phyloP scores from a whole-genome alignment of 2,329 filamentous ascomycete genomes.

The Aspergillus sp. region DNA sequence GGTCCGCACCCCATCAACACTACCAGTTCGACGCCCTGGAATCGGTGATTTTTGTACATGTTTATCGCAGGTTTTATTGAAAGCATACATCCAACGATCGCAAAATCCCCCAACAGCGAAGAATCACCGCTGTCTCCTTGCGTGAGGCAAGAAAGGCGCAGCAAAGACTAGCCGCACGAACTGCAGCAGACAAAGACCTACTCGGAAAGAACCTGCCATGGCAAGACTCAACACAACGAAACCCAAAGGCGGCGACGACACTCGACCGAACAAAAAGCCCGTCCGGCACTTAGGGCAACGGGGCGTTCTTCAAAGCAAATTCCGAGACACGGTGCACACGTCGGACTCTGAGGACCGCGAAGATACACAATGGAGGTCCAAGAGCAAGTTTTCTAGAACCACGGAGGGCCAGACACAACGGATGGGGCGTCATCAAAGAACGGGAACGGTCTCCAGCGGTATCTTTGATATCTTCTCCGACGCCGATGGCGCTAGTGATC shows the following conservation, averaged over 20 bases:
- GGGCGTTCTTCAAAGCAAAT: not conserved
- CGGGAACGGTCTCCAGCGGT: conserved; percentile 16
- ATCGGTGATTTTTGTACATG: not conserved
- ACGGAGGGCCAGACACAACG: conserved; percentile 10
- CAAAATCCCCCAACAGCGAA: not conserved
- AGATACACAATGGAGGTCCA: conserved; percentile 13
- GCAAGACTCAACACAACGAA: conserved; percentile 28
- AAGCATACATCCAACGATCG: not conserved
- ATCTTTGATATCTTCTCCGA: conserved; percentile 35
- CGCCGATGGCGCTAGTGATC: conserved; percentile 19
- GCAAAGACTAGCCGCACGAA: not conserved
- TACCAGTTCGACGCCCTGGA: not conserved
- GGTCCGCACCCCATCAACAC: not conserved
- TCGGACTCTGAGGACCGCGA: conserved; percentile 1
- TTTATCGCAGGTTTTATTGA: not conserved
- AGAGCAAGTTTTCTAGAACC: conserved; percentile 2
- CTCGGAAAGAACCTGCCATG: conserved; percentile 16
- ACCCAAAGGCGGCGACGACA: conserved; percentile 12
- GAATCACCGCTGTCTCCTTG: not conserved
- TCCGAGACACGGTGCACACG: not conserved
- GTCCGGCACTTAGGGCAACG: not conserved
- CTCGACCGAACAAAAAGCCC: not conserved
- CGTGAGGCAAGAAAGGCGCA: not conserved
- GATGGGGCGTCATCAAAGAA: conserved; percentile 19
- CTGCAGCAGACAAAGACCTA: not conserved